Base-by-base conservation (phyloP, 2,329 filamentous ascomycete genomes). In the Hymenoscyphus scutula region DNA sequence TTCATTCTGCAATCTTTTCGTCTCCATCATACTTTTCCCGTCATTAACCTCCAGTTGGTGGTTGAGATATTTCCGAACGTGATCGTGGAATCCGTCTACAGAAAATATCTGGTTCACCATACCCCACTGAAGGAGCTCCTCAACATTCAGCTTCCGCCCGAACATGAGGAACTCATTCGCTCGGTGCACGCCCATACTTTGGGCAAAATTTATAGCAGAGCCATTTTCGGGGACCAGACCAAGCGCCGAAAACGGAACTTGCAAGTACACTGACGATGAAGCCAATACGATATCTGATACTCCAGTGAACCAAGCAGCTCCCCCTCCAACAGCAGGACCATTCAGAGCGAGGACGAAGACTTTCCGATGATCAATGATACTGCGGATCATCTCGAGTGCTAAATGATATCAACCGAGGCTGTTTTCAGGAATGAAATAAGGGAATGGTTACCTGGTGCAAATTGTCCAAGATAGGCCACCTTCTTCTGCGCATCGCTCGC, bases 91-190 rank as follows among this genome's bases (percentile, higher is more conserved):
- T 2, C 70, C 74, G 1, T 77, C 75, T 1, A 62, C 66, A 0
- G 73, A 72, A 68, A 81, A 81, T 3, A 82, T 72, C 11, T 75
- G 74, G 62, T 82, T 82, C 30, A 81, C 77, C 67, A 82, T 58
- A 0, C 80, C 80, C 54, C 74, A 77, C 3, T 74, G 69, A 61
- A 78, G 71, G 13, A 80, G 69, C 62, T 82, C 80, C 30, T 78
- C 66, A 1, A 76, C 77, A 1, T 70, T 73, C 2, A 81, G 59
- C 56, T 81, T 80, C 19, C 77, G 74, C 2, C 80, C 80, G 62
- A 82, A 81, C 79, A 82, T 81, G 17, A 82, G 73, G 64, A 82
- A 80, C 66, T 82, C 80, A 65, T 82, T 82, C 0, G 80, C 75
- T 55, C 80, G 79, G 64, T 80, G 80, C 5, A 81, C 76, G 29